Percentiles rank a stretch among this genome's conserved stretches.
Conservation (phyloP, 1,284 basidiomycete genomes). For the Malassezia slooffiae region DNA sequence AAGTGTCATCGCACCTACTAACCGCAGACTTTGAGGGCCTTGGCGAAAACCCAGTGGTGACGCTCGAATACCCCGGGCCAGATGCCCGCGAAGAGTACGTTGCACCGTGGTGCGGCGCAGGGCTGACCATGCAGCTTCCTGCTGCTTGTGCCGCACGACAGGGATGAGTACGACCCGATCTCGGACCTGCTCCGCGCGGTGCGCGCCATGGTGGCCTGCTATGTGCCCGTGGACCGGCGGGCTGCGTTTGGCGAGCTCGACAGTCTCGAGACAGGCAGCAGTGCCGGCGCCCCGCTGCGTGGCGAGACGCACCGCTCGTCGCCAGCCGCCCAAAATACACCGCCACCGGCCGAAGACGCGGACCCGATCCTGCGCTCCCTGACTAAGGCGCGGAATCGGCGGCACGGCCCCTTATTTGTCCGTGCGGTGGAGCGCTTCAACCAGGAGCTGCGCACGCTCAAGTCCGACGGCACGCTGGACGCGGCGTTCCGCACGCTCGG, state of each 20-base stretch:
- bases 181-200: constrained; percentile 37
- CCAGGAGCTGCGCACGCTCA: constrained; percentile 47
- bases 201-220: constrained; percentile 28
- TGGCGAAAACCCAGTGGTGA: constrained; percentile 13
- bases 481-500: constrained; percentile 36
- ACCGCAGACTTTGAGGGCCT: constrained; percentile 5
- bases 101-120: background rate
- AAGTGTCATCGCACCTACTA: background rate
- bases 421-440: constrained; percentile 51
- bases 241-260: constrained; percentile 33
- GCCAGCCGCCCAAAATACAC: constrained; percentile 1
- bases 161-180: constrained; percentile 43
- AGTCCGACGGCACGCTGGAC: constrained; percentile 41
- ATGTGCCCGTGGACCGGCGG: constrained; percentile 24
- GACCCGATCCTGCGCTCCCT: constrained; percentile 51
- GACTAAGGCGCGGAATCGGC: constrained; percentile 51
- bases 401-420: constrained; percentile 51
- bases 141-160: constrained; percentile 33
- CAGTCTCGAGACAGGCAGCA: constrained; percentile 28
- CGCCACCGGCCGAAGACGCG: constrained; percentile 10
- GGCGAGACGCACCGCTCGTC: constrained; percentile 6
- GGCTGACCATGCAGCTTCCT: too few species aligned
- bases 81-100: constrained; percentile 24
- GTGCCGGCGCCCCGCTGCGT: constrained; percentile 20
- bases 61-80: constrained; percentile 31